Conservation (phyloP, 345 rosid species). For the Melaleuca quinquenervia region DNA sequence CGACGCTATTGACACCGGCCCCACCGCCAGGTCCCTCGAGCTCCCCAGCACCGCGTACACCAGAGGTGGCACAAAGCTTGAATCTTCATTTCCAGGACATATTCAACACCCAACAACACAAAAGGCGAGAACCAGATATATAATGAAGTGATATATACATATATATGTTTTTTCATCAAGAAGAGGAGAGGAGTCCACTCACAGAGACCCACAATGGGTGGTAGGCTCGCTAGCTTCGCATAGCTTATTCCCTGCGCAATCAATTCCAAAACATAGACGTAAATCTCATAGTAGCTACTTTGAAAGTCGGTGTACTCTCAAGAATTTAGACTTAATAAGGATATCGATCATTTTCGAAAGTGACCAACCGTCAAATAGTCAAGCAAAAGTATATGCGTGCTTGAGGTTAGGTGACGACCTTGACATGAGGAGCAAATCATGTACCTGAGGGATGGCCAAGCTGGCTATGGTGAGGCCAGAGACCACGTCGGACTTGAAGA, state of each 20-base stretch:
- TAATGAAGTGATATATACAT: not conserved
- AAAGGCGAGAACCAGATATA: not conserved
- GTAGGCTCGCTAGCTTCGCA: conserved; percentile 87
- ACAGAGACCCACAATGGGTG: conserved; percentile 91
- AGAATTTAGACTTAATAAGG: not conserved
- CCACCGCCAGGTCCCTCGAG: conserved; percentile 91
- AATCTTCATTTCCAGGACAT: conserved; percentile 30
- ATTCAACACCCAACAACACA: not conserved
- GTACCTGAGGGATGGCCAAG: conserved; percentile 93
- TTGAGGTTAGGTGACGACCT: not conserved
- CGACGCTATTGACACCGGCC: conserved; percentile 93
- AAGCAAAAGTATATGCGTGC: not conserved
- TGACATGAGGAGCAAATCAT: not conserved
- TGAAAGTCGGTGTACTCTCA: not conserved
- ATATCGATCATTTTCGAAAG: not conserved
- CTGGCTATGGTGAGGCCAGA: conserved; percentile 97
- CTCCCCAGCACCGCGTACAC: conserved; percentile 92
- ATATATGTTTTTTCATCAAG: not conserved
- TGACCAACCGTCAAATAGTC: not conserved
- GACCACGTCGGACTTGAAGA: conserved; percentile 76
- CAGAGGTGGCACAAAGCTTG: conserved; percentile 95
- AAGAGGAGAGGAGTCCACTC: conserved; percentile 16
- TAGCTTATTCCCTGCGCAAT: conserved; percentile 79
- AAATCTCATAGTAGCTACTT: not conserved
- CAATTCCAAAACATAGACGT: not conserved